phyloP scores from a whole-genome alignment of 768 basidiomycete species.

The Pleurotus tuber-regium region DNA sequence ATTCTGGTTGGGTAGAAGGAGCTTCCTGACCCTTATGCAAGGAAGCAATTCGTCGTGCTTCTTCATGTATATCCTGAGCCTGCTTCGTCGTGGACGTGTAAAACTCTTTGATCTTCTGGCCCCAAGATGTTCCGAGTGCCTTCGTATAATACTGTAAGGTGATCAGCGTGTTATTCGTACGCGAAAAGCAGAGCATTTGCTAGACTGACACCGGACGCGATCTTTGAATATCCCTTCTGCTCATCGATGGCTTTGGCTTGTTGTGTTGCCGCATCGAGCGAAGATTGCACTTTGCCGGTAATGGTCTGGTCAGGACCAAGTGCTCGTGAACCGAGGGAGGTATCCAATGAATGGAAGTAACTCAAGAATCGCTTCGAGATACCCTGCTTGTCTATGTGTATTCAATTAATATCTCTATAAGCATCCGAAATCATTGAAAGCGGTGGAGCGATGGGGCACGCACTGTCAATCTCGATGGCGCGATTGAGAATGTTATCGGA shows the following conservation, averaged over 20 bases:
- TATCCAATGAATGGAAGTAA: constrained; percentile 76
- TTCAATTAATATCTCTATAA: too few relatives aligned
- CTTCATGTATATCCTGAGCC: constrained; percentile 88
- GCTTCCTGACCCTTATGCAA: constrained; percentile 41
- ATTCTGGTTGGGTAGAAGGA: background rate
- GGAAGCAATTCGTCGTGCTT: constrained; percentile 79
- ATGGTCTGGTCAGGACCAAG: constrained; percentile 83
- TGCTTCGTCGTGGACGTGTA: constrained; percentile 91
- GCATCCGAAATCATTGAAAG: too few relatives aligned
- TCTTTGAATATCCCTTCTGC: constrained; percentile 72
- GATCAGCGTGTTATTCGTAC: constrained; percentile 7
- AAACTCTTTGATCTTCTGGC: constrained; percentile 74
- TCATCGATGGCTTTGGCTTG: constrained; percentile 79
- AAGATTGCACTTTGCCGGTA: constrained; percentile 66
- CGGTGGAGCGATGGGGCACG: constrained; percentile 14
- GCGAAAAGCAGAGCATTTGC: background rate
- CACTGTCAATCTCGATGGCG: constrained; percentile 80
- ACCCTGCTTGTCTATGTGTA: constrained; percentile 71
- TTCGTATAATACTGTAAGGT: constrained; percentile 67
- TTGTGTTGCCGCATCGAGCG: constrained; percentile 58
- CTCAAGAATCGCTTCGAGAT: constrained; percentile 83
- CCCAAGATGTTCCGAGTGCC: constrained; percentile 73
- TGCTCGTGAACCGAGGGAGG: constrained; percentile 61
- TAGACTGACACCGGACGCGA: constrained; percentile 58
- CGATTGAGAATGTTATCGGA: constrained; percentile 75